Evolutionary conservation across 106 monocot species (phyloP).

Genomic region (Ottelia alismoides): DNA sequence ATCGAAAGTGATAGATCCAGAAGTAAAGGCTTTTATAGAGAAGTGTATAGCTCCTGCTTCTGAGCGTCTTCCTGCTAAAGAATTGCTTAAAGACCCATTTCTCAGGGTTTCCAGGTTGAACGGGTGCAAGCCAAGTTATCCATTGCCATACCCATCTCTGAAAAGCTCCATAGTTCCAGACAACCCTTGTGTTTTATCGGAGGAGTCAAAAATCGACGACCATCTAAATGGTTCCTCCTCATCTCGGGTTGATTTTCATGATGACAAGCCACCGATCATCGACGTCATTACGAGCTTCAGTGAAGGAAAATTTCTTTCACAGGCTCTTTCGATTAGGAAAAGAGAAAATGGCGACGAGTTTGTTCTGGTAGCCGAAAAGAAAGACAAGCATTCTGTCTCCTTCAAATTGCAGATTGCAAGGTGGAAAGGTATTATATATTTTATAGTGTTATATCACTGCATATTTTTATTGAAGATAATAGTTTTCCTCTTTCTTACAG

Average conservation of each 20-base stretch:
- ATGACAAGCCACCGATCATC: not conserved
- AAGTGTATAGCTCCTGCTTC: slow-evolving; percentile 45
- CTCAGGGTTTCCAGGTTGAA: slow-evolving; percentile 21
- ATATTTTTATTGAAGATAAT: not conserved
- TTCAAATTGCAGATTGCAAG: slow-evolving; percentile 36
- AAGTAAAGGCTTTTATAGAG: slow-evolving; percentile 52
- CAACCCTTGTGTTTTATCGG: slow-evolving; percentile 5
- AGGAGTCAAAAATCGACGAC: too few species aligned
- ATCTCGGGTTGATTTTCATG: slow-evolving; percentile 7
- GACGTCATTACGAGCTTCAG: slow-evolving; percentile 8
- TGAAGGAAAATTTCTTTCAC: too few species aligned
- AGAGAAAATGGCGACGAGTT: too few species aligned
- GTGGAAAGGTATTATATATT: not conserved
- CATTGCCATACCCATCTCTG: slow-evolving; percentile 2
- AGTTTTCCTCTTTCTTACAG: slow-evolving; percentile 19
- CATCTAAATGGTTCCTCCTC: not conserved
- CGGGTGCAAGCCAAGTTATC: slow-evolving; percentile 5
- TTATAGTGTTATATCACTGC: not conserved
- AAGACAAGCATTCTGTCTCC: slow-evolving; percentile 11
- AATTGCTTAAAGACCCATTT: slow-evolving; percentile 48
- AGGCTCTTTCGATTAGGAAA: too few species aligned
- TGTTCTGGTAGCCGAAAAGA: slow-evolving; percentile 18
- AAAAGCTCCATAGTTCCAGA: slow-evolving; percentile 1
- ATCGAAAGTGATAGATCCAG: slow-evolving; percentile 40
- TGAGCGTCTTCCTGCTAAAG: slow-evolving; percentile 33